Base-by-base conservation (phyloP, 805 yeast genomes). In the Barnettozyma siamensis region DNA sequence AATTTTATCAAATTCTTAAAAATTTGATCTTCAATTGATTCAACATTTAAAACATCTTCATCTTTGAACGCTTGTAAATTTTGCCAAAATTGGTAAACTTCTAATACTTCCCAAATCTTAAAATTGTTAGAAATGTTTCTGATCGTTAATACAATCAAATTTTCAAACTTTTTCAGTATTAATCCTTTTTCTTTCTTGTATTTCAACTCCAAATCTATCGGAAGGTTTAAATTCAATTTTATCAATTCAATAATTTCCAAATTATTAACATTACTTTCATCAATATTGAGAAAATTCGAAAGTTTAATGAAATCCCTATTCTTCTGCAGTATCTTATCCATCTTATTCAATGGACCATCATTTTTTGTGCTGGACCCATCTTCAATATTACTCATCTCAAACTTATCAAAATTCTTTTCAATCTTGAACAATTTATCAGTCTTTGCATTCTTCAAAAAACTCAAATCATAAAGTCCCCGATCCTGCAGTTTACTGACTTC, bases 391-490 rank as follows among this genome's bases (percentile, higher is more conserved):
- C 24, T 13, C 26, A 19, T 20, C n/a, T 34, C 30, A n/a, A 41
- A 48, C 4, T 10, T 39, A 1, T 38, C 33, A 7, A 55, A 16
- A 17, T 45, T 48, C 5, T 18, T 27, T 12, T 55, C 60, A 33
- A 56, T 45, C 4, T 19, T 41, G 9, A 40, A 30, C 41, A 44
- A 35, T 20, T 44, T 49, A 12, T 33, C 20, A n/a, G 51, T 23
- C n/a, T 39, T 40, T 5, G 37, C 21, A n/a, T 28, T 40, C 15
- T 46, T 46, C 26, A 49, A 30, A 40, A 56, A 56, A 32, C 53
- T 47, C 23, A 56, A 31, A 2, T 47, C 46, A 26, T 56, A 56
- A 5, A 56, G 42, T 15, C 35, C 29, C 7, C 13, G n/a, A 43
- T 56, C 60, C 27, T 49, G 48, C 3, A 5, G 5, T 27, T 48